A percentile compares a stretch with the other conserved stretches of the same genome.
phyloP scores from a whole-genome alignment of 2,329 filamentous ascomycete species.

The Diaporthe sp. region DNA sequence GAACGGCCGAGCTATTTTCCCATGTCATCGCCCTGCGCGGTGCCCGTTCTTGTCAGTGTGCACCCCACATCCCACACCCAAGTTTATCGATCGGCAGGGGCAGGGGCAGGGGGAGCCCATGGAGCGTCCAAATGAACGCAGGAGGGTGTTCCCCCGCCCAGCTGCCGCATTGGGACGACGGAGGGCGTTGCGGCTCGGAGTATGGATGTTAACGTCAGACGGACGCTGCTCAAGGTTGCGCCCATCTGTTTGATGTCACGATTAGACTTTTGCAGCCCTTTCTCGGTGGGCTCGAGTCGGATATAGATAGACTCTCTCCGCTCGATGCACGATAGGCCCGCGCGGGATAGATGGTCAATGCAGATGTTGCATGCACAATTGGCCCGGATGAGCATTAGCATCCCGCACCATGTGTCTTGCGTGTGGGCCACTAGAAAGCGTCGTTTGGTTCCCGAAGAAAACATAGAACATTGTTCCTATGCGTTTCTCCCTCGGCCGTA shows the following conservation, averaged over 20 bases:
- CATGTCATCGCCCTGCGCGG: constrained; percentile 15
- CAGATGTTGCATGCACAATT: not conserved
- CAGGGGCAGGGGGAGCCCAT: constrained; percentile 8
- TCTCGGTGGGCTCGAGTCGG: not conserved
- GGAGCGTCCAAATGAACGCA: constrained; percentile 21
- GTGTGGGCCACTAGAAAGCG: not conserved
- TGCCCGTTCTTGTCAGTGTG: not conserved
- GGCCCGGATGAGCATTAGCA: constrained; percentile 9
- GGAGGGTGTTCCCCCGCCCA: constrained; percentile 27
- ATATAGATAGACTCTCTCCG: constrained; percentile 20
- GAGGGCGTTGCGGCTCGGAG: constrained; percentile 32
- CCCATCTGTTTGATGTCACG: constrained; percentile 14
- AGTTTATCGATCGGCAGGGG: constrained; percentile 31
- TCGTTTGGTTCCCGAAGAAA: constrained; percentile 18
- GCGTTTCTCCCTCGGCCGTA: constrained; percentile 15
- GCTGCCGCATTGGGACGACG: constrained; percentile 25
- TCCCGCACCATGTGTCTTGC: not conserved
- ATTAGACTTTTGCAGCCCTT: not conserved
- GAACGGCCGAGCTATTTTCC: constrained; percentile 22
- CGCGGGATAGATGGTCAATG: constrained; percentile 6
- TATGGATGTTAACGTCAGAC: constrained; percentile 28
- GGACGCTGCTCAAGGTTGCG: constrained; percentile 23
- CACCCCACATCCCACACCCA: constrained; percentile 21
- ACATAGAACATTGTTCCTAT: constrained; percentile 33
- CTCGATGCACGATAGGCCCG: not conserved